phyloP scores from a whole-genome alignment of 1,284 basidiomycete genomes.

The Caloboletus firmus region DNA sequence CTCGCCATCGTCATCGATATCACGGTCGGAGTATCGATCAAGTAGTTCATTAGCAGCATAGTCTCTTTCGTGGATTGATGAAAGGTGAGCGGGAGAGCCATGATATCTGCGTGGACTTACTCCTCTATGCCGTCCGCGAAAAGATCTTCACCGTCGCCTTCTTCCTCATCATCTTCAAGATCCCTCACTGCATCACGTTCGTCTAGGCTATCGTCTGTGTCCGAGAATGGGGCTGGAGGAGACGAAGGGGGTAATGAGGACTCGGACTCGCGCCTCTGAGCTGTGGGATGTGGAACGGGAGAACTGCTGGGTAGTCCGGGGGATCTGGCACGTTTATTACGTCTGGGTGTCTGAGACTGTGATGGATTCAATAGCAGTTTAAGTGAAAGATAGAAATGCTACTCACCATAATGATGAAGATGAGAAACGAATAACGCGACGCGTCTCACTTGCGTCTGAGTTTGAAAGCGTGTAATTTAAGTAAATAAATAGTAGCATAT shows the following conservation, averaged over 20 bases:
- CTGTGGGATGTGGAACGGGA: constrained; percentile 48
- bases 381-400: not conserved
- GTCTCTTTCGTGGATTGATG: constrained; percentile 56
- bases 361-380: not conserved
- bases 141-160: constrained; percentile 90
- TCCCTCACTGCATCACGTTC: constrained; percentile 75
- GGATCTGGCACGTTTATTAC: constrained; percentile 65
- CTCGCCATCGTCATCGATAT: constrained; percentile 83
- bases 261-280: constrained; percentile 55
- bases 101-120: constrained; percentile 47
- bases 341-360: constrained; percentile 43
- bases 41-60: constrained; percentile 82
- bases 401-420: constrained; percentile 35
- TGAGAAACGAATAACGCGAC: constrained; percentile 32
- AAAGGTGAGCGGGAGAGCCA: constrained; percentile 1
- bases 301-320: constrained; percentile 53
- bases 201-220: constrained; percentile 80
- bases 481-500: not conserved
- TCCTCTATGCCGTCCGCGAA: constrained; percentile 80
- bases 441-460: constrained; percentile 32
- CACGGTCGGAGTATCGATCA: constrained; percentile 87
- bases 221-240: constrained; percentile 81
- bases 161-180: constrained; percentile 68
- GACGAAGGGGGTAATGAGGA: constrained; percentile 82
- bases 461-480: constrained; percentile 32